Percentiles rank a stretch among this genome's conserved stretches.
Evolutionary conservation across 2,329 filamentous ascomycete species (phyloP).

Genomic region (Aspergillus ustus): DNA sequence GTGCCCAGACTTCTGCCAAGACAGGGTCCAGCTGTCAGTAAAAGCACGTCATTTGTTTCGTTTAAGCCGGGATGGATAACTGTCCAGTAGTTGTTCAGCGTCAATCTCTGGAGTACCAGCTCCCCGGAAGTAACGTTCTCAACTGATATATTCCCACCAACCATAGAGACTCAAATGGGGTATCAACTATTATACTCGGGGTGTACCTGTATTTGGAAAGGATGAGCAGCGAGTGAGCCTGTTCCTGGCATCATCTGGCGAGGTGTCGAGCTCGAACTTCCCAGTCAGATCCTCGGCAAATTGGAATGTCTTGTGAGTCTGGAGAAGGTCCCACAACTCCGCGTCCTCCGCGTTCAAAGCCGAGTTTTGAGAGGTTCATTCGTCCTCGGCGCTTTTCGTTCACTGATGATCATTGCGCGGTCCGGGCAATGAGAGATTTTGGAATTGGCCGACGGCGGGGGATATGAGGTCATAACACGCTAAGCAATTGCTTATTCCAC

Average conservation of each 20-base stretch:
- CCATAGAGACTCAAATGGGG: neutral
- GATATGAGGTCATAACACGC: neutral
- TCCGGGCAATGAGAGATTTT: neutral
- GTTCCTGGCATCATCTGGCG: neutral
- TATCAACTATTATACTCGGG: neutral
- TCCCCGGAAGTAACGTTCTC: neutral
- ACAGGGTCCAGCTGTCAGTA: neutral
- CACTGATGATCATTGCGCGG: neutral
- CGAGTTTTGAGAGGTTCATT: neutral
- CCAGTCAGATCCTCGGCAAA: neutral
- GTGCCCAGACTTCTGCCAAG: neutral
- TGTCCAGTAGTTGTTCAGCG: neutral
- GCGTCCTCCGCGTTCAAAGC: neutral
- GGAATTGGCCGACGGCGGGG: neutral
- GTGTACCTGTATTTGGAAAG: neutral
- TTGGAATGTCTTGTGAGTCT: neutral
- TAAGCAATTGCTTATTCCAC: conserved; percentile 8
- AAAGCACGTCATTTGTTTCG: neutral
- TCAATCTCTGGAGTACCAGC: neutral
- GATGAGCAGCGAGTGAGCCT: neutral
- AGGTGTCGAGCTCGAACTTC: neutral
- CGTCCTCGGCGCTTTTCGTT: neutral
- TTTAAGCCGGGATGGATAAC: neutral
- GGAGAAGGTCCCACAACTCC: neutral
- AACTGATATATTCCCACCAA: neutral